A percentile compares a stretch with the other conserved stretches of the same genome.
Conservation (phyloP, 345 rosid species). For the Gossypium turneri region DNA sequence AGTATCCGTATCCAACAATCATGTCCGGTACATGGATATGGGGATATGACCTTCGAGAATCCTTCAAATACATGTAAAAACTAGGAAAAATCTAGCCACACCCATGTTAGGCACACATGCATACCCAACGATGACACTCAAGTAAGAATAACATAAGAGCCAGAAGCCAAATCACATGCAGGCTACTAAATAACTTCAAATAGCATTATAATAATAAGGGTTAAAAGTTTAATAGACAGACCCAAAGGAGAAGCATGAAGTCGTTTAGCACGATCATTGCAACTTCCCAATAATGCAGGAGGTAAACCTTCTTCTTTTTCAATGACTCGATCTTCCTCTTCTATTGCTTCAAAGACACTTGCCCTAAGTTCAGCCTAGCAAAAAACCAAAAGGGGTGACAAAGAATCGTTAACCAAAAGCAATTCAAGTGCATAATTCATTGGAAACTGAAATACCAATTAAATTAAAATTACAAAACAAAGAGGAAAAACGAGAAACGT, state of each 20-base stretch:
- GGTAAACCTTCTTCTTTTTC: constrained; percentile 78
- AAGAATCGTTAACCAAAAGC: neutral
- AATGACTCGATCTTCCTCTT: constrained; percentile 82
- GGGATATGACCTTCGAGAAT: too few species aligned
- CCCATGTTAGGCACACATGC: too few species aligned
- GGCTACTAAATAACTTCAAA: neutral
- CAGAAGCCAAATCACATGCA: neutral
- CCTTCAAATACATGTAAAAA: too few species aligned
- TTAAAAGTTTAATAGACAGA: constrained; percentile 20
- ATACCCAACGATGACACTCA: too few species aligned
- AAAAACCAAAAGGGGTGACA: neutral
- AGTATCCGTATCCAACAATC: too few species aligned
- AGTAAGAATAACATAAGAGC: too few species aligned
- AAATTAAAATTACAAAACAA: neutral
- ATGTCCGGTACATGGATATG: too few species aligned
- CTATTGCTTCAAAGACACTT: constrained; percentile 98
- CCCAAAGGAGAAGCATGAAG: constrained; percentile 98
- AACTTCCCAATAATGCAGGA: constrained; percentile 93
- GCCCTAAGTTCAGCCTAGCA: constrained; percentile 93
- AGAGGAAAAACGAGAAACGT: neutral
- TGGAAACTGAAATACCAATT: neutral
- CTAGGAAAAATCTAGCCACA: too few species aligned
- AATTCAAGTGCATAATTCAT: constrained; percentile 6
- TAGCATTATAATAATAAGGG: neutral
- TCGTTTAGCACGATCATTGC: constrained; percentile 81